A percentile compares a stretch with the other conserved stretches of the same genome.
Conservation (phyloP, 2,329 filamentous ascomycete genomes). For the Beauveria australis region DNA sequence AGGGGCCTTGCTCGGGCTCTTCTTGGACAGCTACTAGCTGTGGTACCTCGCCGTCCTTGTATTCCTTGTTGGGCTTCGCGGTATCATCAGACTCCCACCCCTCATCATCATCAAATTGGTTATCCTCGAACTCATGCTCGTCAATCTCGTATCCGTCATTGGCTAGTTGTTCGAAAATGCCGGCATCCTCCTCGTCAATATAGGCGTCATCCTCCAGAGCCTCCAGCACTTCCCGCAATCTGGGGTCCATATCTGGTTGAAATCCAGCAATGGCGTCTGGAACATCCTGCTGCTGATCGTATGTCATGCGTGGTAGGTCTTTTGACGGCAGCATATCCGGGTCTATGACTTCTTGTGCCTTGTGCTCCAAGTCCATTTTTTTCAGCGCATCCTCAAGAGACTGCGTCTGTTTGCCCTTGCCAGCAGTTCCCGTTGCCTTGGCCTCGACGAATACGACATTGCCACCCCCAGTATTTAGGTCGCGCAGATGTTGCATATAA, state of each 20-base stretch:
- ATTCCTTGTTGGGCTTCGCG: constrained; percentile 62
- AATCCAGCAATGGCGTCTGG: constrained; percentile 90
- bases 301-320: constrained; percentile 67
- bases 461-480: constrained; percentile 66
- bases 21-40: constrained; percentile 39
- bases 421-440: constrained; percentile 41
- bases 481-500: constrained; percentile 98
- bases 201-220: constrained; percentile 93
- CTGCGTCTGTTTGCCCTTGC: constrained; percentile 66
- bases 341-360: constrained; percentile 53
- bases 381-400: constrained; percentile 76
- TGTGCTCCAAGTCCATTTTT: constrained; percentile 48
- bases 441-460: constrained; percentile 78
- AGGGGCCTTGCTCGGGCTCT: constrained; percentile 51
- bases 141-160: constrained; percentile 65
- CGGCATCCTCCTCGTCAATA: constrained; percentile 78
- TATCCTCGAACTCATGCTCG: constrained; percentile 70
- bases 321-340: constrained; percentile 72
- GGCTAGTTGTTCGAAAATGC: constrained; percentile 70
- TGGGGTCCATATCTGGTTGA: constrained; percentile 95
- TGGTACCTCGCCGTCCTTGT: constrained; percentile 39
- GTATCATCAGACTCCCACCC: constrained; percentile 96
- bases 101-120: constrained; percentile 57
- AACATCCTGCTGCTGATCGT: constrained; percentile 87
- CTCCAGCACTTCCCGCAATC: constrained; percentile 82